phyloP scores from a whole-genome alignment of 2,329 filamentous ascomycete species.

The Macrophomina tecta region DNA sequence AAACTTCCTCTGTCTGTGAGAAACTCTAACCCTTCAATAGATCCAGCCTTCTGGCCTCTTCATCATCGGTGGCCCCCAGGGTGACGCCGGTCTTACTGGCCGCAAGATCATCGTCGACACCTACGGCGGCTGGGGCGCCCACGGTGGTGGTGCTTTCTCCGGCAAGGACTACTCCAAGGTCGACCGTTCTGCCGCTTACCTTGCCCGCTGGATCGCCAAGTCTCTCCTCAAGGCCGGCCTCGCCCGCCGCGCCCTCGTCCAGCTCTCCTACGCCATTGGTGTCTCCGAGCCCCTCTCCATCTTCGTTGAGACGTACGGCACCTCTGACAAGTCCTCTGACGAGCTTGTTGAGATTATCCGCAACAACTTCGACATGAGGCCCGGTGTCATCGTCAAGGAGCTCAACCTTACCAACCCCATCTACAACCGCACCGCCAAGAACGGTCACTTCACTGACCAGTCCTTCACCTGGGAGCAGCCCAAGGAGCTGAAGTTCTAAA shows the following conservation, averaged over 20 bases:
- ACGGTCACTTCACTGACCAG: conserved; percentile 99
- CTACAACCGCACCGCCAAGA: conserved; percentile 98
- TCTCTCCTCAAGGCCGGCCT: conserved; percentile 89
- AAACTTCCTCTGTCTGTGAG: not conserved
- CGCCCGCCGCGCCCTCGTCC: conserved; percentile 89
- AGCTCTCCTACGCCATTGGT: conserved; percentile 99
- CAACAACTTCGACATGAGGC: conserved; percentile 96
- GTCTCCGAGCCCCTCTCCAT: conserved; percentile 97
- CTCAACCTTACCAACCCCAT: conserved; percentile 94
- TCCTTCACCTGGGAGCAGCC: conserved; percentile 98
- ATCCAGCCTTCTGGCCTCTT: conserved; percentile 98
- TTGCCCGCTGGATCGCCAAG: conserved; percentile 98
- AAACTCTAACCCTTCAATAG: conserved; percentile 42
- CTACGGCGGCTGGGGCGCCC: conserved; percentile 99
- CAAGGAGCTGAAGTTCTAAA: conserved; percentile 88
- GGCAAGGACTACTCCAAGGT: conserved; percentile 99
- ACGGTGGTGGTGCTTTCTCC: conserved; percentile 99
- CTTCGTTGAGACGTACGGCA: conserved; percentile 98
- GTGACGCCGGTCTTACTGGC: conserved; percentile 97
- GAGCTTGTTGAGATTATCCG: conserved; percentile 95
- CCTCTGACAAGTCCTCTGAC: conserved; percentile 84
- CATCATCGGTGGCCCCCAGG: conserved; percentile 98
- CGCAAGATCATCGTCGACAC: conserved; percentile 99
- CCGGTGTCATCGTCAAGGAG: conserved; percentile 98
- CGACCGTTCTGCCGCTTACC: conserved; percentile 96